Base-by-base conservation (phyloP, 208 protist genomes). In the Blastocrithidia nonstop region DNA sequence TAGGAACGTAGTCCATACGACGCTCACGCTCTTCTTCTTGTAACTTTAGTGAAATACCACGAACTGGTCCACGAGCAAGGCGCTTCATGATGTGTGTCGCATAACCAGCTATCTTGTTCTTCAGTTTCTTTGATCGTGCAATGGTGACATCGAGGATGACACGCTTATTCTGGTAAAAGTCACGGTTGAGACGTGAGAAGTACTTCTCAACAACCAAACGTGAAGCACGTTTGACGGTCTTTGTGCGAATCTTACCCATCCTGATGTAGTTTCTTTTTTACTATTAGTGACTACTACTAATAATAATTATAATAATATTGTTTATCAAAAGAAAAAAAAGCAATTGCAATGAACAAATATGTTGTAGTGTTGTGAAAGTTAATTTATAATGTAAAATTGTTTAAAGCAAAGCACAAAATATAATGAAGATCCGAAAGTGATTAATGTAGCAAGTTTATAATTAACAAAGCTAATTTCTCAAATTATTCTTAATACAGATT, bases 21-120 rank as follows among this genome's bases (percentile, higher is more conserved):
- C 96, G 81, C 90, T 99, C 98, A 63, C 98, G 95, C 92, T 99
- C 98, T 81, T 99, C 98, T 85, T 99, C 98, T 84, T 99, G 98
- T 8, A 99, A 92, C 83, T 99, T 99, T 66, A 99, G 96, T 40
- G 97, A 99, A 66, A 99, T 99, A 57, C 98, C 98, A 55, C 95
- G 94, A 33, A 99, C 98, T 42, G 97, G 97, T 43, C 96, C 96
- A 46, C 95, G 86, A 40, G 88, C 68, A 31, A 99, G 97, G 55
- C 96, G 78, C 75, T 94, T 96, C 96, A 99, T 99, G 58, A 99
- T 86, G 73, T 98, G 96, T 31, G 97, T 99, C 22, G 94, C 63
- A 84, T 98, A 99, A 42, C 97, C 97, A 55, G 97, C 94, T 56
- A 99, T 99, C 89, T 99, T 99, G 93, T 99, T 99, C 73, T 98